These are phyloP conservation scores for Colletotrichum chrysophilum DNA, from an alignment of 2,329 filamentous ascomycete genomes.

Conservation along the genomic window DNA sequence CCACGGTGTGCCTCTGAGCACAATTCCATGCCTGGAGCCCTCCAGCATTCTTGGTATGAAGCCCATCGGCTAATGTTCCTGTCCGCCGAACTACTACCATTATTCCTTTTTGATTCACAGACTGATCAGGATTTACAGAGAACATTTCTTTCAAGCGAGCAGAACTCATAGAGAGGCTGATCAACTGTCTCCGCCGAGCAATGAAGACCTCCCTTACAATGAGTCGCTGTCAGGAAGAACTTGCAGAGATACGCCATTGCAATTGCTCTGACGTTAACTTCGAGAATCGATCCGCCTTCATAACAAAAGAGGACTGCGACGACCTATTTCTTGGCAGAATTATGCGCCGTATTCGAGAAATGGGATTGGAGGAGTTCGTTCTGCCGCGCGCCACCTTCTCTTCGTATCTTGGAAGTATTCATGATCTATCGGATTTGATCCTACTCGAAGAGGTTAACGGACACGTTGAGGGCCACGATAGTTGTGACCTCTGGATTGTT, in stretches of 20 bases:
- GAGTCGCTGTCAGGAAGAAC: not conserved
- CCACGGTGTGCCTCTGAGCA: not conserved
- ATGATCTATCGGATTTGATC: not conserved
- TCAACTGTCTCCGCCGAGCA: not conserved
- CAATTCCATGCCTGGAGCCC: not conserved
- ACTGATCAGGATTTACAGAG: not conserved
- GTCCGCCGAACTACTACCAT: not conserved
- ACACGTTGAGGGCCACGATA: not conserved
- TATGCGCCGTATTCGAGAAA: not conserved
- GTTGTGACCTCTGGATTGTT: not conserved
- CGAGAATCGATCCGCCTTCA: not conserved
- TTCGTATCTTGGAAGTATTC: not conserved
- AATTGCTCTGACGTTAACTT: too few relatives aligned
- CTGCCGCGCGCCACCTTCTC: not conserved
- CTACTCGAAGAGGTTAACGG: not conserved
- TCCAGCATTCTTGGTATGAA: not conserved
- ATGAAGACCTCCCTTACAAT: not conserved
- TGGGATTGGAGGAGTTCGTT: not conserved
- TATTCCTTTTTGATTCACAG: not conserved
- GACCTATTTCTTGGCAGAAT: not conserved
- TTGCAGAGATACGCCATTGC: too few relatives aligned
- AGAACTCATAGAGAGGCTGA: not conserved
- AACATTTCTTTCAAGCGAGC: not conserved
- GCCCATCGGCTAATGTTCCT: fast-evolving
- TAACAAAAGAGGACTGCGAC: not conserved